Evolutionary conservation across 208 protist genomes (phyloP).

Genomic region (Willaertia magna): DNA sequence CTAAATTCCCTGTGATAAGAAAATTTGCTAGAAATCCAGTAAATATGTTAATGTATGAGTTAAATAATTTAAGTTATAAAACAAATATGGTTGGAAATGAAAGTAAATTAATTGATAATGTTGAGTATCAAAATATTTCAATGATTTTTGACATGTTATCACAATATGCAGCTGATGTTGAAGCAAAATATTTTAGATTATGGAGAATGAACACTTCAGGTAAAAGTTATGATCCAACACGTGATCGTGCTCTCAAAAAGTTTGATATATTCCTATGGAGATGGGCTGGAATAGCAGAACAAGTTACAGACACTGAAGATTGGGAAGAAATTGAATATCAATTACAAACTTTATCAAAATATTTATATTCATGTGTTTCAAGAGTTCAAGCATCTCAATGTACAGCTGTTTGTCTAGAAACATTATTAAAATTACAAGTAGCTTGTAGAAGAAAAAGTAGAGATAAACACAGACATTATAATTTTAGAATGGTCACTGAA

Average conservation of each 20-base stretch:
- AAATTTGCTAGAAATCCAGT: constrained; percentile 8
- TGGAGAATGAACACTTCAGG: neutral
- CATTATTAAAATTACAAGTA: neutral
- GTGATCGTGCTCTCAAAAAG: neutral
- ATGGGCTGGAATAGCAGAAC: neutral
- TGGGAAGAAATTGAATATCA: neutral
- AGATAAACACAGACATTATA: neutral
- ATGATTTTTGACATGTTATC: constrained; percentile 7
- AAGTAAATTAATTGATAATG: neutral
- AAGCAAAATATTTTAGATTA: neutral
- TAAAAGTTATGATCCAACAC: neutral
- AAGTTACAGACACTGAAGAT: neutral
- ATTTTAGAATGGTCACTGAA: neutral
- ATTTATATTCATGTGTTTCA: neutral
- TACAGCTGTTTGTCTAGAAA: neutral
- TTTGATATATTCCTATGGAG: constrained; percentile 5
- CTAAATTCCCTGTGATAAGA: neutral
- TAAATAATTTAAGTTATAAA: neutral
- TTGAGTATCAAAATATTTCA: neutral
- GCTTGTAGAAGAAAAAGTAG: neutral
- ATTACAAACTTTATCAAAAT: neutral
- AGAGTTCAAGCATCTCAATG: constrained; percentile 2
- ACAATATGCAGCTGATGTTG: neutral
- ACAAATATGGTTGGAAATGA: neutral
- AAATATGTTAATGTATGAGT: constrained; percentile 2